Evolutionary conservation across 805 yeast genomes (phyloP), one percentile per base, ranked within the genome.

Genomic region (Ogataea salicorniae): DNA sequence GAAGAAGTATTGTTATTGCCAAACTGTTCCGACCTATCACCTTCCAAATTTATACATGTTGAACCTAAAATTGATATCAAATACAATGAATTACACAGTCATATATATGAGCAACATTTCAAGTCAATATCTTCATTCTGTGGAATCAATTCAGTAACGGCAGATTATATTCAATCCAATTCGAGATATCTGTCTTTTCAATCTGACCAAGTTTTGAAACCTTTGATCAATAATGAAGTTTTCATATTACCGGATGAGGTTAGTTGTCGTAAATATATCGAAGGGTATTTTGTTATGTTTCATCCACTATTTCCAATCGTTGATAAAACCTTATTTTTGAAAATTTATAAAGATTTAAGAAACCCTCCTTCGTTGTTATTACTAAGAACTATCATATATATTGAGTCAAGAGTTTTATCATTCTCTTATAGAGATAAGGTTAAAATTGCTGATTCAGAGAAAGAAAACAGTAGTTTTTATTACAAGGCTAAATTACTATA

Each of bases 251-350:
- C 92, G 1, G 74, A 77, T 8, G 64, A 72, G 39, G 79, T 74
- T 18, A 66, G 83, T 17, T 74, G 83, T 47, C 77, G 77, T 54
- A 85, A 80, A 53, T 66, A 84, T 46, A 72, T 85, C 35, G 73
- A 79, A 41, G 67, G 75, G 40, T 86, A 74, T 62, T 85, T 86
- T 55, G 75, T 73, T 40, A 76, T 76, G 50, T 74, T 83, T 36
- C 87, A 85, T 58, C 88, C 88, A 1, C 56, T 75, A 34, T 75
- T 83, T 63, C 94, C 94, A 13, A 75, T 84, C 22, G 68, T 86
- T 46, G 80, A 84, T 64, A 68, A 80, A 39, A 69, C 80, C 0
- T 72, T 73, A 54, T 86, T 85, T 61, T 71, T 83, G 80, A 61
- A 67, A 37, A 67, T 68, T 49, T 77, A 80, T 58, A 6, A 31